A percentile compares a stretch with the other conserved stretches of the same genome.
These are phyloP conservation scores for Vitis hybrid DNA, from an alignment of 177 flowering plant genomes.

Conservation along the genomic window DNA sequence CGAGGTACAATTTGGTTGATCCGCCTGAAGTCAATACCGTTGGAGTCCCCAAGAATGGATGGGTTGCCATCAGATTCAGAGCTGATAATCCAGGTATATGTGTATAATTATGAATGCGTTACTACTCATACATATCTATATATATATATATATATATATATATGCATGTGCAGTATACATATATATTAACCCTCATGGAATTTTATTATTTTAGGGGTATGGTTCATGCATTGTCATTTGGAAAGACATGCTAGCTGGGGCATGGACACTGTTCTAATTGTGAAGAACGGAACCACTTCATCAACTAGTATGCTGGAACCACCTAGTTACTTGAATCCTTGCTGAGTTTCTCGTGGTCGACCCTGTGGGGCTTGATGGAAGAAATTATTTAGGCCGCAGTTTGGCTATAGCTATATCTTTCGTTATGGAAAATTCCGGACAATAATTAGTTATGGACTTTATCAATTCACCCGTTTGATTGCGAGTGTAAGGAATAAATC, in stretches of 20 bases:
- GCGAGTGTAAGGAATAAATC: too few relatives aligned
- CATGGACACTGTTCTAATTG: constrained; percentile 28
- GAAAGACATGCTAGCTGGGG: constrained; percentile 41
- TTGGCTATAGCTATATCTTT: too few relatives aligned
- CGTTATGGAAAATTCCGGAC: too few relatives aligned
- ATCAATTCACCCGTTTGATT: too few relatives aligned
- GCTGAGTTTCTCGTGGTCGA: not conserved
- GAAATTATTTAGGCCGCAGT: too few relatives aligned
- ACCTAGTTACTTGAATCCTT: constrained; percentile 16
- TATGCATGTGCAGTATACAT: too few relatives aligned
- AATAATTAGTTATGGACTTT: too few relatives aligned
- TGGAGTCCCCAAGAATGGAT: constrained; percentile 33
- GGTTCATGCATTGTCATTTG: constrained; percentile 37
- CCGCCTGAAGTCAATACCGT: constrained; percentile 35
- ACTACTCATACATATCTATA: too few relatives aligned
- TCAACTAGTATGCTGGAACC: constrained; percentile 11
- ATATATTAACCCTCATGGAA: not conserved
- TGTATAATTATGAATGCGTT: not conserved
- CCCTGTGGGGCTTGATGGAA: too few relatives aligned
- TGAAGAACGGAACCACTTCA: constrained; percentile 23
- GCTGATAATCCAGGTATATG: constrained; percentile 7
- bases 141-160: too few relatives aligned
- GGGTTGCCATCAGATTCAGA: constrained; percentile 36
- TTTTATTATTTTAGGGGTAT: constrained; percentile 22
- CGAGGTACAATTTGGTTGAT: constrained; percentile 19